These are phyloP conservation scores for Rugosomyces carneus DNA, from an alignment of 1,284 basidiomycete genomes.

Conservation along the genomic window DNA sequence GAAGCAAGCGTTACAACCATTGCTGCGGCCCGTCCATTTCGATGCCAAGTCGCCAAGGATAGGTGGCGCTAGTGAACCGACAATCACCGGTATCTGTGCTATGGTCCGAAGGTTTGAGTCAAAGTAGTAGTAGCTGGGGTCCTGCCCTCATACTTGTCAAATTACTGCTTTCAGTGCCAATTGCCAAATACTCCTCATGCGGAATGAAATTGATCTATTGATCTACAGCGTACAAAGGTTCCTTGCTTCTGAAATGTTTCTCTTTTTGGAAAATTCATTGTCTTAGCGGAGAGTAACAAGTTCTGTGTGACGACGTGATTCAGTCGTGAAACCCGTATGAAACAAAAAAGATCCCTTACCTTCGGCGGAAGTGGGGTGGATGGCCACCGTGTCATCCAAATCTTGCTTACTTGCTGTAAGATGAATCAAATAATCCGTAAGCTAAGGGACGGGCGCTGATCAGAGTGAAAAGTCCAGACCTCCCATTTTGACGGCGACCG, in stretches of 20 bases:
- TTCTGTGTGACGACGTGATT: no score
- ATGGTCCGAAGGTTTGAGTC: no score
- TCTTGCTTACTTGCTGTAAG: slow-evolving; percentile 71
- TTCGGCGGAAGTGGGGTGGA: slow-evolving; percentile 80
- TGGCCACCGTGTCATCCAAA: slow-evolving; percentile 86
- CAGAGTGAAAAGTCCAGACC: slow-evolving; percentile 36
- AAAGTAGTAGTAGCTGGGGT: slow-evolving; percentile 8
- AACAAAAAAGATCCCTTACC: slow-evolving; percentile 36
- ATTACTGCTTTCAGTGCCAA: background rate
- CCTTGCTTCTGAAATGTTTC: background rate
- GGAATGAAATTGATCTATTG: slow-evolving; percentile 1
- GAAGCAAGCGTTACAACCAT: background rate
- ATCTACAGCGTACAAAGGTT: slow-evolving; percentile 6
- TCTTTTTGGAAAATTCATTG: background rate
- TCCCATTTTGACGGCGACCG: slow-evolving; percentile 94
- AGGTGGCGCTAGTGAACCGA: slow-evolving; percentile 1
- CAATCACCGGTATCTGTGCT: no score
- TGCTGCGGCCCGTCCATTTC: background rate
- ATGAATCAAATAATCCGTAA: background rate
- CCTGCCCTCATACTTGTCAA: background rate
- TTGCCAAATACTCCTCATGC: background rate
- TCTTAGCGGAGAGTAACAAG: slow-evolving; percentile 26
- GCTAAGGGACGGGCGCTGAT: slow-evolving; percentile 1
- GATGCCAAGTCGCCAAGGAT: slow-evolving; percentile 12
- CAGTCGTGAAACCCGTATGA: no score